phyloP scores from a whole-genome alignment of 805 yeast genomes.

The Blastobotrys mokoenaii region DNA sequence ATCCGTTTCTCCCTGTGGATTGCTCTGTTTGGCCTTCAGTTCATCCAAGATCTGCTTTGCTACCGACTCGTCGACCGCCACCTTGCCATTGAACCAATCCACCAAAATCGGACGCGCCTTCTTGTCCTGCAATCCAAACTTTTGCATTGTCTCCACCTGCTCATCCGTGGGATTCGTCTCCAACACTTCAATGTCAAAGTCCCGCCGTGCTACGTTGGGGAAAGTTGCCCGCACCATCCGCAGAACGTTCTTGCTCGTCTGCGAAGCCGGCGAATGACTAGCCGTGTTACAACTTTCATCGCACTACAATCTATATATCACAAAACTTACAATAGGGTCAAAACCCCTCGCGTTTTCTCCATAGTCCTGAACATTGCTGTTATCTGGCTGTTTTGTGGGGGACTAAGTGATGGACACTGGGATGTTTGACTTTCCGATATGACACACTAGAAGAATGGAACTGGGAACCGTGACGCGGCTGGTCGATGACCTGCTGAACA shows the following conservation, averaged over 20 bases:
- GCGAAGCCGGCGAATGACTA: conserved; percentile 20
- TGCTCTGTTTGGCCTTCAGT: conserved; percentile 8
- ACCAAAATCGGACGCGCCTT: conserved; percentile 40
- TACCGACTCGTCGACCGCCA: conserved; percentile 42
- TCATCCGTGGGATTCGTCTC: conserved; percentile 26
- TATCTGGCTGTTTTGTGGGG: conserved; percentile 1
- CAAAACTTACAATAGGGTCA: conserved; percentile 27
- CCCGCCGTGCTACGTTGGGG: conserved; percentile 15
- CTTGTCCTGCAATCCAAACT: conserved; percentile 13
- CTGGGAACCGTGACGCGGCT: conserved; percentile 17
- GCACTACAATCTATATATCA: background rate
- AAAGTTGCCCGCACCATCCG: conserved; percentile 13
- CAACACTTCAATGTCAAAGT: conserved; percentile 25
- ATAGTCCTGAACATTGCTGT: conserved; percentile 24
- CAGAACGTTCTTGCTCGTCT: conserved; percentile 15
- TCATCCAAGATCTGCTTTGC: conserved; percentile 36
- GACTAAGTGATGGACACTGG: background rate
- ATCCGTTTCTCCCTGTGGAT: background rate
- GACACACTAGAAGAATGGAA: background rate
- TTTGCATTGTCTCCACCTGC: conserved; percentile 18
- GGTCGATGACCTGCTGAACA: conserved; percentile 22
- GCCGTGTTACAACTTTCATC: background rate
- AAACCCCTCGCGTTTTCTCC: conserved; percentile 22
- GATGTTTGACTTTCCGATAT: background rate
- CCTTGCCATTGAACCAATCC: conserved; percentile 51